Conservation (phyloP, 2,329 filamentous ascomycete genomes). For the Colletotrichum incanum region DNA sequence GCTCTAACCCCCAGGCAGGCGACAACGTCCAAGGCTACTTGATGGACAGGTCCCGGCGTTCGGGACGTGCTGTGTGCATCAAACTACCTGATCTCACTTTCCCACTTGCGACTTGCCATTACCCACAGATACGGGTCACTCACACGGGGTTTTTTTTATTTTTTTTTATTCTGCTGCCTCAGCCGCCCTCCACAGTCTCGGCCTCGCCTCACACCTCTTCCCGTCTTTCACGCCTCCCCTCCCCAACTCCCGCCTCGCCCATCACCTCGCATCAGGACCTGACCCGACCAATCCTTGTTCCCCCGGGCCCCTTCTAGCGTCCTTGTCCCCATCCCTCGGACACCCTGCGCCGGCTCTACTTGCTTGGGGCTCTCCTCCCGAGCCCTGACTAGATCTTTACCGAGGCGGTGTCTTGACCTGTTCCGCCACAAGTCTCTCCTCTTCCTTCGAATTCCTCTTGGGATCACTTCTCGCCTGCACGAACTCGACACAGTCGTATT, state of each 20-base stretch:
- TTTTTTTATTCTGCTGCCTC: constrained; percentile 40
- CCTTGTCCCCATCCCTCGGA: constrained; percentile 22
- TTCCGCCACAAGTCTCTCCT: constrained; percentile 32
- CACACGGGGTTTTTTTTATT: not conserved
- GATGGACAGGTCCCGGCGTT: constrained; percentile 1
- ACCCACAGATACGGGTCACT: constrained; percentile 33
- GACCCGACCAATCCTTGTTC: constrained; percentile 7
- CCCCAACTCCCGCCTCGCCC: constrained; percentile 9
- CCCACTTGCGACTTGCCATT: constrained; percentile 20
- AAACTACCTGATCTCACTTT: constrained; percentile 11
- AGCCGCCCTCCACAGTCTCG: constrained; percentile 31
- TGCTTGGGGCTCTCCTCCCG: not conserved
- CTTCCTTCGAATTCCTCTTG: constrained; percentile 18
- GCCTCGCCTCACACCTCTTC: constrained; percentile 31
- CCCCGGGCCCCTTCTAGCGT: constrained; percentile 12
- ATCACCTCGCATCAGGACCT: constrained; percentile 8
- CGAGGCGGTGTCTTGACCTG: constrained; percentile 32
- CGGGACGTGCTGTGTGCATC: constrained; percentile 34
- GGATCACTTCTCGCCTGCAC: not conserved
- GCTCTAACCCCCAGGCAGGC: not conserved
- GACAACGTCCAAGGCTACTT: not conserved
- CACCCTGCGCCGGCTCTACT: constrained; percentile 37
- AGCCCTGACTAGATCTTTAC: not conserved
- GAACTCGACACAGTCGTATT: not conserved
- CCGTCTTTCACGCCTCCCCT: constrained; percentile 8